Evolutionary conservation across 2,329 filamentous ascomycete species (phyloP).

Genomic region (Talaromyces atroroseus): DNA sequence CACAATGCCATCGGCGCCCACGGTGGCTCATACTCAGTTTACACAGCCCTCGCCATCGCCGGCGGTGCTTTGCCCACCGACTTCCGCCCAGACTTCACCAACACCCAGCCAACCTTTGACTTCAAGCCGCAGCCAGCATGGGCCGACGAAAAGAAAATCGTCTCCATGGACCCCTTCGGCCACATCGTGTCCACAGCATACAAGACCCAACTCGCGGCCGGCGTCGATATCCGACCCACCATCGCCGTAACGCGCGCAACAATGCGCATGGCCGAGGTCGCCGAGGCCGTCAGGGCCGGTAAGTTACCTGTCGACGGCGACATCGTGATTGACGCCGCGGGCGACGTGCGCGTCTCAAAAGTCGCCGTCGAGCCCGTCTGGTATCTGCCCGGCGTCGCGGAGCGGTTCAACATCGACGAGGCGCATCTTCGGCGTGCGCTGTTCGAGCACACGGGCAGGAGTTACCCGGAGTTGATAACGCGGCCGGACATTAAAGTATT

Average conservation of each 20-base stretch:
- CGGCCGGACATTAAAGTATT: constrained; percentile 92
- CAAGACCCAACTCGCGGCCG: constrained; percentile 69
- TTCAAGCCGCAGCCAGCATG: constrained; percentile 88
- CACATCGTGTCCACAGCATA: constrained; percentile 77
- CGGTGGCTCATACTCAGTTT: constrained; percentile 91
- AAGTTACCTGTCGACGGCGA: constrained; percentile 76
- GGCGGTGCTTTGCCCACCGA: constrained; percentile 80
- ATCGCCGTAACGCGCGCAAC: constrained; percentile 89
- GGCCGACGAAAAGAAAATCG: constrained; percentile 86
- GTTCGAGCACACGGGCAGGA: constrained; percentile 93
- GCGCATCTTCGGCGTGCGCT: constrained; percentile 76
- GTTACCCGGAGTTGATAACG: constrained; percentile 94
- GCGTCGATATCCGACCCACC: constrained; percentile 71
- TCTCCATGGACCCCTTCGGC: constrained; percentile 93
- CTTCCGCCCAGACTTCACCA: constrained; percentile 71
- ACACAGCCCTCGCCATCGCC: constrained; percentile 87
- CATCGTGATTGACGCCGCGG: constrained; percentile 74
- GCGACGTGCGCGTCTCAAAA: constrained; percentile 90
- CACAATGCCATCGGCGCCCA: constrained; percentile 59
- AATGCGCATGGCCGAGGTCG: constrained; percentile 91
- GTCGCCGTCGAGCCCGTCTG: constrained; percentile 93
- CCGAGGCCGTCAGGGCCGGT: constrained; percentile 75
- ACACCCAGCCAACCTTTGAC: constrained; percentile 82
- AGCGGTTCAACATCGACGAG: constrained; percentile 89
- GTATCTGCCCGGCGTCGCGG: constrained; percentile 81